phyloP scores from a whole-genome alignment of 768 basidiomycete species.

The Sarcomyxa edulis region DNA sequence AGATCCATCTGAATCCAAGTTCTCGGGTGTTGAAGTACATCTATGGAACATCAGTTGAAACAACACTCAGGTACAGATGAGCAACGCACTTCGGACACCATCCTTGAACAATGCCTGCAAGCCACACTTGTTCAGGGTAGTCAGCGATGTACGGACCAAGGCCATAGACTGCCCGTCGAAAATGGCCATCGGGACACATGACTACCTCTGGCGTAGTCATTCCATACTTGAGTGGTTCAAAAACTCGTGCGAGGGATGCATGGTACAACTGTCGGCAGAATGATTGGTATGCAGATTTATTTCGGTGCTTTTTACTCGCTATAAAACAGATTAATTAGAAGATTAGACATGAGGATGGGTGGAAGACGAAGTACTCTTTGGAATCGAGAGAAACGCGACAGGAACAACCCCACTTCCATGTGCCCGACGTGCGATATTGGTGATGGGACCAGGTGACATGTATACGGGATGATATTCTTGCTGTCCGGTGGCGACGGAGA shows the following conservation, averaged over 20 bases:
- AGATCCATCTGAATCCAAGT: slow-evolving; percentile 10
- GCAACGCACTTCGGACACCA: slow-evolving; percentile 22
- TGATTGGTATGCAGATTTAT: slow-evolving; percentile 10
- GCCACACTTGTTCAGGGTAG: slow-evolving; percentile 19
- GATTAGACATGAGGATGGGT: not conserved
- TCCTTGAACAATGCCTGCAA: slow-evolving; percentile 16
- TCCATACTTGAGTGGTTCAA: slow-evolving; percentile 12
- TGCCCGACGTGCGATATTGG: slow-evolving; percentile 19
- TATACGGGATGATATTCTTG: slow-evolving; percentile 33
- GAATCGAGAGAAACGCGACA: slow-evolving; percentile 27
- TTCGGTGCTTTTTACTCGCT: slow-evolving; percentile 13
- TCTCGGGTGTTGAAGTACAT: slow-evolving; percentile 9
- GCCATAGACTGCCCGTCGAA: slow-evolving; percentile 14
- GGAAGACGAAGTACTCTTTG: slow-evolving; percentile 22
- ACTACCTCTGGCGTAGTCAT: slow-evolving; percentile 21
- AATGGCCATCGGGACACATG: slow-evolving; percentile 21
- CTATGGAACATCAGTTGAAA: slow-evolving; percentile 3
- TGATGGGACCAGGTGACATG: slow-evolving; percentile 20
- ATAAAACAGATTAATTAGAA: not conserved
- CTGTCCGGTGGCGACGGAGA: slow-evolving; percentile 33
- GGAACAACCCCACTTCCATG: slow-evolving; percentile 24
- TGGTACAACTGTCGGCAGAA: slow-evolving; percentile 21
- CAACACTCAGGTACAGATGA: not conserved
- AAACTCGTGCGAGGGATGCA: slow-evolving; percentile 10
- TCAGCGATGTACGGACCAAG: slow-evolving; percentile 23